phyloP scores from a whole-genome alignment of 2,329 filamentous ascomycete genomes.

The Sporothrix dimorphospora region DNA sequence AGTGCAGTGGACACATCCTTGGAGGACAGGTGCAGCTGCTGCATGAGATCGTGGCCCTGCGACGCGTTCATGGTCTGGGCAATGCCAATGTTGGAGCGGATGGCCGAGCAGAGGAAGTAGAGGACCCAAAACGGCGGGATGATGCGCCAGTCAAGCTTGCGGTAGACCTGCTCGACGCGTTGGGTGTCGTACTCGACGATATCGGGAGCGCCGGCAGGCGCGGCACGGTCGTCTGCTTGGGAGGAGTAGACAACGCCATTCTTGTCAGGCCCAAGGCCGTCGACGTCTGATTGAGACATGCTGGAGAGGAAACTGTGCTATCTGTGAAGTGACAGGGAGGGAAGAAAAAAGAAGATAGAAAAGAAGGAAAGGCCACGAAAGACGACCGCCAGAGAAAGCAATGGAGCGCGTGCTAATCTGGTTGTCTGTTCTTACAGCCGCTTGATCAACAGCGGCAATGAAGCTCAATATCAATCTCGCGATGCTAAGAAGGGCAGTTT shows the following conservation, averaged over 20 bases:
- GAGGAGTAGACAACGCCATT: background rate
- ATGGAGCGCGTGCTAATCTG: conserved; percentile 56
- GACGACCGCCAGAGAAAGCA: conserved; percentile 50
- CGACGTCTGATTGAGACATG: conserved; percentile 18
- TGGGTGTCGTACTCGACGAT: conserved; percentile 23
- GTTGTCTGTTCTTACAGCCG: conserved; percentile 41
- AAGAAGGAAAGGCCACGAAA: background rate
- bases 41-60: conserved; percentile 72
- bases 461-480: conserved; percentile 18
- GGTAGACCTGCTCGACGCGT: conserved; percentile 35
- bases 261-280: conserved; percentile 20
- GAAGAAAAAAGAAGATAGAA: background rate
- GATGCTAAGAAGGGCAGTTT: conserved; percentile 6
- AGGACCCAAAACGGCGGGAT: conserved; percentile 80
- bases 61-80: conserved; percentile 90
- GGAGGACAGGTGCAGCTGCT: conserved; percentile 67
- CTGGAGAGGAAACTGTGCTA: conserved; percentile 2
- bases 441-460: conserved; percentile 23
- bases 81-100: conserved; percentile 87
- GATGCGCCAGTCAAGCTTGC: conserved; percentile 61
- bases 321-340: conserved; percentile 26
- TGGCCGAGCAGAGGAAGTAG: conserved; percentile 90
- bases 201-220: background rate
- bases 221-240: background rate
- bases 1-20: conserved; percentile 83